Evolutionary conservation across 805 yeast genomes (phyloP).

Genomic region (Cyberlindnera euphorbiiphila): DNA sequence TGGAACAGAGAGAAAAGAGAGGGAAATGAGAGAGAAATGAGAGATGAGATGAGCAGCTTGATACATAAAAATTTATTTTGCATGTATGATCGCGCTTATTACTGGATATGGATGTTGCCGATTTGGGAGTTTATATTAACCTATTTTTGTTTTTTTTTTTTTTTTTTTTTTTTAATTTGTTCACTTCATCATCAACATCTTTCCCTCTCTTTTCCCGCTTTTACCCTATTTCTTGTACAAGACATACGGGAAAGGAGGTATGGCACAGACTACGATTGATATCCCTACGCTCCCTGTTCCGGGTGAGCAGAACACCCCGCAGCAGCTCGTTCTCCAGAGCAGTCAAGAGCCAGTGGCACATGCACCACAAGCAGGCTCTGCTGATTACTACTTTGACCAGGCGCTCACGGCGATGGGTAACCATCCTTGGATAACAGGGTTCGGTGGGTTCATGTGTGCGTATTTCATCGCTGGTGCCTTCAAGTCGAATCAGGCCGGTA

Average conservation of each 20-base stretch:
- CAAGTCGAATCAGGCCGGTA: slow-evolving; percentile 38
- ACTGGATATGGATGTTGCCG: slow-evolving; percentile 4
- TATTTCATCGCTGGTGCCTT: slow-evolving; percentile 66
- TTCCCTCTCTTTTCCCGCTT: slow-evolving; percentile 1
- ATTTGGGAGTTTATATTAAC: background rate
- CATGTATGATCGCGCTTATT: slow-evolving; percentile 6
- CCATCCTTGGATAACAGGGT: slow-evolving; percentile 72
- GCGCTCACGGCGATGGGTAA: slow-evolving; percentile 56
- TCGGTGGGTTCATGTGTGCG: slow-evolving; percentile 62
- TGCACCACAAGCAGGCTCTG: slow-evolving; percentile 28
- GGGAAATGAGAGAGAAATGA: slow-evolving; percentile 6
- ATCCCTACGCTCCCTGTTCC: slow-evolving; percentile 56
- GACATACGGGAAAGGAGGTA: background rate
- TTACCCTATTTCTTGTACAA: background rate
- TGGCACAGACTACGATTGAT: slow-evolving; percentile 40
- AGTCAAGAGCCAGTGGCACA: slow-evolving; percentile 19
- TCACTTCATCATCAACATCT: slow-evolving; percentile 2
- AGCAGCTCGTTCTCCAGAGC: slow-evolving; percentile 18
- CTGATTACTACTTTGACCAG: slow-evolving; percentile 64
- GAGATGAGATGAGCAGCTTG: slow-evolving; percentile 1
- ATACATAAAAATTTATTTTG: slow-evolving; percentile 1
- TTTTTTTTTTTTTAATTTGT: slow-evolving; percentile 7
- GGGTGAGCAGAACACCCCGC: slow-evolving; percentile 39
- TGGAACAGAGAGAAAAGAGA: background rate
- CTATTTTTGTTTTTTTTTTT: background rate